phyloP scores from a whole-genome alignment of 192 early-diverging fungal genomes.

The Spizellomyces sp. region DNA sequence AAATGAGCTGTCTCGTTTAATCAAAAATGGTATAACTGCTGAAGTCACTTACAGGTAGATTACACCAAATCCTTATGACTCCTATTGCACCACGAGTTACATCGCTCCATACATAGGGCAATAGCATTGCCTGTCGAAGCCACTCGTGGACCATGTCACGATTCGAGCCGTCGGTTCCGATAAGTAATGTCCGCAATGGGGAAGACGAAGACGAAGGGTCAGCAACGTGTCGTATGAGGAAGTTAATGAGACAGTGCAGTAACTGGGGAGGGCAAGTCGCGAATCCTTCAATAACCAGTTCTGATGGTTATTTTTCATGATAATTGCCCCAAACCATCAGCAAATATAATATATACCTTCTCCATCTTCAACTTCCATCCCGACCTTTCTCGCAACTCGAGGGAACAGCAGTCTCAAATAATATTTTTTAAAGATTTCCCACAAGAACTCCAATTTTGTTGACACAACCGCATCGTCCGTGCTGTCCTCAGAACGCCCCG shows the following conservation, averaged over 20 bases:
- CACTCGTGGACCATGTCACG: conserved; percentile 80
- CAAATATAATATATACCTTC: conserved; percentile 44
- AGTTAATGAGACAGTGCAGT: conserved; percentile 63
- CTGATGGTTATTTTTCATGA: neutral
- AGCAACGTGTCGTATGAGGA: conserved; percentile 67
- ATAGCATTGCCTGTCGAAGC: conserved; percentile 67
- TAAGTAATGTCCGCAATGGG: conserved; percentile 17
- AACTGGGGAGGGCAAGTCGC: conserved; percentile 68
- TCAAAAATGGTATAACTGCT: neutral
- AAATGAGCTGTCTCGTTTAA: neutral
- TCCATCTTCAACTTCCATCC: conserved; percentile 46
- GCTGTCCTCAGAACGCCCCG: neutral
- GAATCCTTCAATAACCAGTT: conserved; percentile 55
- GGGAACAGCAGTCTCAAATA: conserved; percentile 78
- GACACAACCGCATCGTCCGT: neutral
- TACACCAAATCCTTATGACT: conserved; percentile 68
- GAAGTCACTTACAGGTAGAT: conserved; percentile 36
- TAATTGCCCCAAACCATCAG: neutral
- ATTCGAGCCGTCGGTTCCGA: conserved; percentile 49
- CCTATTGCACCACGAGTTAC: conserved; percentile 66
- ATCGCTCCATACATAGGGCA: conserved; percentile 68
- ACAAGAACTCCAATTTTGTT: conserved; percentile 53
- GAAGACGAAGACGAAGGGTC: conserved; percentile 26
- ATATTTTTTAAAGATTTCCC: conserved; percentile 66
- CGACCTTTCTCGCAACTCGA: conserved; percentile 48